Conservation (phyloP, 352 stramenopile species). For the Peronospora destructor region DNA sequence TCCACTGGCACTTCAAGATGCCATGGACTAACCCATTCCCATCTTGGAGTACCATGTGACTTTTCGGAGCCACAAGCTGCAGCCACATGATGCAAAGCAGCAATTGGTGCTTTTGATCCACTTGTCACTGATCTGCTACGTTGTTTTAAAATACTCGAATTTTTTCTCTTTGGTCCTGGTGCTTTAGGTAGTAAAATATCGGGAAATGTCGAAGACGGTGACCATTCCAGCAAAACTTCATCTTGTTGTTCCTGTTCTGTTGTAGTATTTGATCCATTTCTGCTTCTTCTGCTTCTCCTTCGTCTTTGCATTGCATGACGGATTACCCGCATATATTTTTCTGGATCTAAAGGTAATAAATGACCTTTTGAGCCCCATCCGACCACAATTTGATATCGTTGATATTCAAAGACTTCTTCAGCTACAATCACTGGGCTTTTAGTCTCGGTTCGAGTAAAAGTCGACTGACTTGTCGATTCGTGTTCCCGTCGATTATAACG, state of each 20-base stretch:
- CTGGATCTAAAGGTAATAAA: conserved; percentile 60
- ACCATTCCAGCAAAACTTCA: conserved; percentile 30
- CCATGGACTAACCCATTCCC: conserved; percentile 75
- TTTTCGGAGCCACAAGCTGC: too few relatives aligned
- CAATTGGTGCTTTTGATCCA: conserved; percentile 1
- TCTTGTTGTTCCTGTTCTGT: conserved; percentile 2
- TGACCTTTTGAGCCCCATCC: conserved; percentile 73
- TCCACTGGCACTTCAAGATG: conserved; percentile 36
- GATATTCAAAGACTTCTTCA: conserved; percentile 64
- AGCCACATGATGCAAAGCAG: too few relatives aligned
- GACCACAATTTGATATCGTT: conserved; percentile 63
- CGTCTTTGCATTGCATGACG: conserved; percentile 4
- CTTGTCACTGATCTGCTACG: conserved; percentile 24
- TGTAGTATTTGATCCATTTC: not conserved
- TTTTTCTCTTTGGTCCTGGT: not conserved
- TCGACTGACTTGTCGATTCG: not conserved
- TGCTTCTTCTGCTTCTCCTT: not conserved
- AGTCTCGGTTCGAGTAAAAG: not conserved
- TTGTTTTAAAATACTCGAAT: conserved; percentile 7
- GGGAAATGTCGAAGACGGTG: conserved; percentile 45
- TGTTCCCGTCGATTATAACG: conserved; percentile 1
- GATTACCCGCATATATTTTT: conserved; percentile 54
- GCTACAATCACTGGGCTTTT: conserved; percentile 19
- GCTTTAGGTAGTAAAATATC: conserved; percentile 41
- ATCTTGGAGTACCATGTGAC: conserved; percentile 11